Base-by-base conservation (phyloP, 768 basidiomycete genomes). In the Russula sp. region DNA sequence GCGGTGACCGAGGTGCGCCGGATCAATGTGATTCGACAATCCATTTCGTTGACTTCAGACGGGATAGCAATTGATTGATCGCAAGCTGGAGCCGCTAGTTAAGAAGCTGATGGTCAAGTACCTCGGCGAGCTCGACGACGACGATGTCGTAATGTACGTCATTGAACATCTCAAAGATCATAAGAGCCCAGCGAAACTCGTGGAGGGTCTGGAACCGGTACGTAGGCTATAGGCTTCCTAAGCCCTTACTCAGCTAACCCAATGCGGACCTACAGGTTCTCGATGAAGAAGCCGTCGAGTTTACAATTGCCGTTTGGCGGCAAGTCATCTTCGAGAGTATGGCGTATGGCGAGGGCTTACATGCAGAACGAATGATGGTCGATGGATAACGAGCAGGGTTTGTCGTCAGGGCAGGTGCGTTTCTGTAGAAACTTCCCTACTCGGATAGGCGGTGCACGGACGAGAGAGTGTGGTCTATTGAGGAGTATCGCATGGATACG, bases 301-400 rank as follows among this genome's bases (percentile, higher is more conserved):
- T 95, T 60, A 78, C 83, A n/a, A 73, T 86, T 68, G 80, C 80
- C 63, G 79, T 97, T 51, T 98, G 94, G 94, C 84, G 92, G 58
- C 90, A 93, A 75, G 82, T 96, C 67, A 90, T 93, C 54, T 96
- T 96, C 71, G 94, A 98, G 78, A 93, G 92, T 69, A 88, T 92
- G 83, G 90, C 93, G 32, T 94, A 91, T 72, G 86, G 83, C 64
- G 90, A 94, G 73, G 93, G 93, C 43, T 78, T 96, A 63, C 84
- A 88, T 68, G 93, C 93, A 29, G 93, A 92, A 67, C 83, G 81
- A 72, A 83, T 90, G 83, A 79, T 88, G 75, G 86, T 92, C 69
- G 88, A 90, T 73, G 86, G 75, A 75, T 53, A 52, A 48, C 29
- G 25, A 41, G 34, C 47, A 32, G 46, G 41, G 7, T 25, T 57